These are phyloP conservation scores for Quercus ilex DNA, from an alignment of 306 rosid species.

Conservation along the genomic window DNA sequence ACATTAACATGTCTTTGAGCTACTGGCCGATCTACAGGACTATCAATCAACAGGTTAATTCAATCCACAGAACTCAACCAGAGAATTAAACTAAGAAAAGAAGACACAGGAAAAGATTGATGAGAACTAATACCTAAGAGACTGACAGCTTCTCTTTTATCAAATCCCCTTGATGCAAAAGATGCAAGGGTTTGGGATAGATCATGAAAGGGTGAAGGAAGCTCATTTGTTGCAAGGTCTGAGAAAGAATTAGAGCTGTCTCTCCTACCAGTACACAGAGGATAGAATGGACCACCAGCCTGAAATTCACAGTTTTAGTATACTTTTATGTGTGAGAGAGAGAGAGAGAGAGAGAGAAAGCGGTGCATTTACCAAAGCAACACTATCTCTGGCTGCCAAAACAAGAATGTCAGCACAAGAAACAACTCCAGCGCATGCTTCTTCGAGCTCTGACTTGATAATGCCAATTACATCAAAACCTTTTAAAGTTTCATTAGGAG, in stretches of 20 bases:
- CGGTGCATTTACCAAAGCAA: conserved; percentile 24
- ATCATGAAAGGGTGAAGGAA: conserved; percentile 32
- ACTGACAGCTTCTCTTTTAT: conserved; percentile 37
- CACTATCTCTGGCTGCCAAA: conserved; percentile 44
- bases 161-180: conserved; percentile 37
- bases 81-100: no score
- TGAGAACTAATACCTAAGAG: conserved; percentile 23
- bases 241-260: conserved; percentile 24
- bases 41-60: no score
- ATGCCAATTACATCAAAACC: conserved; percentile 37
- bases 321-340: not conserved
- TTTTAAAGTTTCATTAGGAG: conserved; percentile 31
- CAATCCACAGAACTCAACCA: no score
- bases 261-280: conserved; percentile 34
- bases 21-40: no score
- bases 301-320: conserved; percentile 16
- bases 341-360: not conserved
- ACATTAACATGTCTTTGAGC: no score
- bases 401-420: conserved; percentile 50
- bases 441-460: conserved; percentile 39
- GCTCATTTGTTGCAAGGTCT: conserved; percentile 28
- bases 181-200: conserved; percentile 21
- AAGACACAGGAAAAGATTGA: no score
- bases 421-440: conserved; percentile 36
- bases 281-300: conserved; percentile 43